These are phyloP conservation scores for Auricularia auricula-judae DNA, from an alignment of 768 basidiomycete species.

Conservation along the genomic window DNA sequence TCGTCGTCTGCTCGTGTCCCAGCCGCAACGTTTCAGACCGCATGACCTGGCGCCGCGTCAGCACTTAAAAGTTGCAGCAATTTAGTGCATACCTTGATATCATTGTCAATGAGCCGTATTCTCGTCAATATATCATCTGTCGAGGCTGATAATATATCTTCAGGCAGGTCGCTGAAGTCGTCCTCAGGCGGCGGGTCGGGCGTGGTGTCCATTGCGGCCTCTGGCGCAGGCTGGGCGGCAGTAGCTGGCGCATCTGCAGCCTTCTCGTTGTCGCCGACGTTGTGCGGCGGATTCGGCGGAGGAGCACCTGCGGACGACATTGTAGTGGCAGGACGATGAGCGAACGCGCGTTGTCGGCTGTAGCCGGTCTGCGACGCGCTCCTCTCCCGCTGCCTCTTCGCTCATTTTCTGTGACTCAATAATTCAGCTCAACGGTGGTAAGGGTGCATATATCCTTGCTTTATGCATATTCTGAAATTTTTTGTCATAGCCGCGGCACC, in stretches of 20 bases:
- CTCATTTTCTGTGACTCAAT: no score
- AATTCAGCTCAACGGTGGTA: neutral
- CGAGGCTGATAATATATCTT: slow-evolving; percentile 64
- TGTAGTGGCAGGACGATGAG: neutral
- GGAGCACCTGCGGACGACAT: neutral
- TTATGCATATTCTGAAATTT: neutral
- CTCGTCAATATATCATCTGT: slow-evolving; percentile 85
- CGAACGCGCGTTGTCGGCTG: neutral
- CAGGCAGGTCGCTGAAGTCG: slow-evolving; percentile 89
- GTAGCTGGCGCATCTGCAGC: neutral
- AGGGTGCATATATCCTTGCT: neutral
- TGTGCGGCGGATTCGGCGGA: neutral
- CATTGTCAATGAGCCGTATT: slow-evolving; percentile 90
- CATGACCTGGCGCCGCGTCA: slow-evolving; percentile 63
- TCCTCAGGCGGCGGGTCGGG: slow-evolving; percentile 49
- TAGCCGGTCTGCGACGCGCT: neutral
- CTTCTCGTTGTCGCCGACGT: neutral
- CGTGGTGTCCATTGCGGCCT: slow-evolving; percentile 55
- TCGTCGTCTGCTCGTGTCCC: slow-evolving; percentile 87
- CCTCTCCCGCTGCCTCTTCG: no score
- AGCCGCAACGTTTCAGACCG: slow-evolving; percentile 86
- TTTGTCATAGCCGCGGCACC: neutral
- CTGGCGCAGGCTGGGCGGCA: neutral
- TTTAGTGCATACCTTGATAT: slow-evolving; percentile 61
- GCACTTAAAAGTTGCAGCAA: neutral